Evolutionary conservation across 2,329 filamentous ascomycete genomes (phyloP), one percentile per base, ranked within the genome.

Genomic region (Bipolaris cookei): DNA sequence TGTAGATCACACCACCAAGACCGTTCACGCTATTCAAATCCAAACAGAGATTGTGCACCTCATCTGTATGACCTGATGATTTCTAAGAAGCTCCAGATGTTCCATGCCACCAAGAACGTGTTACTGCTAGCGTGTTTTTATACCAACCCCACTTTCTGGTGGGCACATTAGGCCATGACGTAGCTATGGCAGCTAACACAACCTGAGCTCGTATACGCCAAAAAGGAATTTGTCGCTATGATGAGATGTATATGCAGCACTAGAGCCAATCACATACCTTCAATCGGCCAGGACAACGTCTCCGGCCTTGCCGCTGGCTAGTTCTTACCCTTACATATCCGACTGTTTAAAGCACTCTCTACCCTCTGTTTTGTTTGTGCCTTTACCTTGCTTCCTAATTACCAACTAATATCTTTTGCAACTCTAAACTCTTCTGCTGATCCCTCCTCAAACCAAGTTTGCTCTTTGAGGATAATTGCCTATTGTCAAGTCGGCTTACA

Each of bases 201-300:
- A 47, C 43, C 35, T 41, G 23, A 49, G 53, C 39, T 59, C 58
- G 42, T 61, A 61, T 59, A 58, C 58, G 59, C 58, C 58, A 45
- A 46, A 54, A 61, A 43, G 37, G 56, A 57, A 52, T 44, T 46
- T 62, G 53, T 60, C 54, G 41, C 57, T 59, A 65, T 68, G 66
- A 67, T 64, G 65, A 59, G 59, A 64, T 60, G 23, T 30, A 46
- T 21, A 41, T 57, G 44, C 54, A 63, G 49, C 48, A 59, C 41
- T 45, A 59, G 44, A 44, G 20, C 64, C 63, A 67, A 67, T 69
- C 45, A 54, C 28, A 56, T 37, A 49, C 54, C 55, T 41, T n/a
- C 37, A 55, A 57, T 61, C 42, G 23, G 55, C 55, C 59, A 65
- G 58, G 62, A 59, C 59, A 64, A 62, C 35, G 43, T 59, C 37